These are phyloP conservation scores for Trichophyton simii DNA, from an alignment of 2,329 filamentous ascomycete species.

Conservation along the genomic window DNA sequence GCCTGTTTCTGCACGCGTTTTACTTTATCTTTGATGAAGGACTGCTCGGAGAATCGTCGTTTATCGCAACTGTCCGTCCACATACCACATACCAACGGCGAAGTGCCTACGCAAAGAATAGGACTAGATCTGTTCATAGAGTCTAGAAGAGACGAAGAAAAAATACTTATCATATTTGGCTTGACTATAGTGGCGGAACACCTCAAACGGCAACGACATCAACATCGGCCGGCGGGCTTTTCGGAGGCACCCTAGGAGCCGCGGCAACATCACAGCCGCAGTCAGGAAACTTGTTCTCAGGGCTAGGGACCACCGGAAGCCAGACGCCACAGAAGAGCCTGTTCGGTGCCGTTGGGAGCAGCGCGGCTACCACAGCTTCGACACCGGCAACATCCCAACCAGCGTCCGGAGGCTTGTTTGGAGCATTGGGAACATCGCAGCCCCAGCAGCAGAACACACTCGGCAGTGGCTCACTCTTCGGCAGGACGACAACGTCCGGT, in stretches of 20 bases:
- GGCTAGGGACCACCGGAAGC: slow-evolving; percentile 15
- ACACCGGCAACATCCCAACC: slow-evolving; percentile 9
- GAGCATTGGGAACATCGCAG: slow-evolving; percentile 17
- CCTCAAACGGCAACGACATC: slow-evolving; percentile 6
- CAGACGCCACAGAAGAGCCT: slow-evolving; percentile 17
- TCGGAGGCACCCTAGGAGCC: slow-evolving; percentile 19
- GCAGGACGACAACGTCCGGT: slow-evolving; percentile 10
- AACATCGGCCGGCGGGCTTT: slow-evolving; percentile 20
- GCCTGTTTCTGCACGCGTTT: background rate
- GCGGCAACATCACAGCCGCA: slow-evolving; percentile 11
- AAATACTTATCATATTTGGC: background rate
- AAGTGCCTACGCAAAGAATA: background rate
- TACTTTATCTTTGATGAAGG: too few species aligned
- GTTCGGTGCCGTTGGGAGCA: slow-evolving; percentile 12
- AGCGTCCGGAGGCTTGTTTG: background rate
- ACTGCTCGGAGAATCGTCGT: too few species aligned
- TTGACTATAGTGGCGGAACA: slow-evolving; percentile 6
- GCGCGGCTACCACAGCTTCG: slow-evolving; percentile 6
- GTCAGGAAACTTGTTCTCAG: slow-evolving; percentile 10
- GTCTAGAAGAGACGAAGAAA: background rate
- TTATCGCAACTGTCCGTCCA: too few species aligned
- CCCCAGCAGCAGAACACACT: slow-evolving; percentile 11
- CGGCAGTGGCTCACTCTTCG: slow-evolving; percentile 18
- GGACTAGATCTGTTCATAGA: too few species aligned
- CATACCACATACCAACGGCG: too few species aligned